Percentiles rank a stretch among this genome's conserved stretches.
phyloP scores from a whole-genome alignment of 2,329 filamentous ascomycete genomes.

The Nemania sp. region DNA sequence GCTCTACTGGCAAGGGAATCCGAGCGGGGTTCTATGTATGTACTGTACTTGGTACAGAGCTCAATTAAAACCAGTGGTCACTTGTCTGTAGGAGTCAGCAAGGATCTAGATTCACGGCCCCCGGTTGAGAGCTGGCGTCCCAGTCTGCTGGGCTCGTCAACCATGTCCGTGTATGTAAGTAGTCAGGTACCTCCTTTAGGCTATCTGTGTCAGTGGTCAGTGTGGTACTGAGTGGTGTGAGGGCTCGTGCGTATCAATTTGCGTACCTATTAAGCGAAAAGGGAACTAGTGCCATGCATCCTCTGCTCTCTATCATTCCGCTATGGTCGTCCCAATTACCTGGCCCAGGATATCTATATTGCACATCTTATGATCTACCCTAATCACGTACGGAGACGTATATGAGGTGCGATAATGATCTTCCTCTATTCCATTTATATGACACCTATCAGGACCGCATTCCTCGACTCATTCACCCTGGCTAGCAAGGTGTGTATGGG shows the following conservation, averaged over 20 bases:
- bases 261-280: slow-evolving; percentile 26
- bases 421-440: not conserved
- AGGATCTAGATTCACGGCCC: slow-evolving; percentile 19
- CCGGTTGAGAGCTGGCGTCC: slow-evolving; percentile 15
- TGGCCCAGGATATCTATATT: slow-evolving; percentile 35
- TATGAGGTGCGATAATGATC: slow-evolving; percentile 9
- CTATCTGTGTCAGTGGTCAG: not conserved
- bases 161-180: not conserved
- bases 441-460: slow-evolving; percentile 8
- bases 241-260: slow-evolving; percentile 4
- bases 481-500: not conserved
- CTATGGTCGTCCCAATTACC: slow-evolving; percentile 20
- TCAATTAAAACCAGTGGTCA: no score
- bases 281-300: slow-evolving; percentile 37
- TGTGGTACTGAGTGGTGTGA: not conserved
- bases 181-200: slow-evolving; percentile 14
- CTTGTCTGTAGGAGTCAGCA: slow-evolving; percentile 1
- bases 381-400: not conserved
- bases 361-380: slow-evolving; percentile 40
- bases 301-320: slow-evolving; percentile 1
- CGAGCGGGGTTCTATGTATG: not conserved
- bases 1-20: not conserved
- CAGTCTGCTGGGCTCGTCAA: slow-evolving; percentile 23
- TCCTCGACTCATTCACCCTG: slow-evolving; percentile 2
- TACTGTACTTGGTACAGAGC: not conserved